phyloP scores from a whole-genome alignment of 352 stramenopile species.

The Globisporangium sylvaticum region DNA sequence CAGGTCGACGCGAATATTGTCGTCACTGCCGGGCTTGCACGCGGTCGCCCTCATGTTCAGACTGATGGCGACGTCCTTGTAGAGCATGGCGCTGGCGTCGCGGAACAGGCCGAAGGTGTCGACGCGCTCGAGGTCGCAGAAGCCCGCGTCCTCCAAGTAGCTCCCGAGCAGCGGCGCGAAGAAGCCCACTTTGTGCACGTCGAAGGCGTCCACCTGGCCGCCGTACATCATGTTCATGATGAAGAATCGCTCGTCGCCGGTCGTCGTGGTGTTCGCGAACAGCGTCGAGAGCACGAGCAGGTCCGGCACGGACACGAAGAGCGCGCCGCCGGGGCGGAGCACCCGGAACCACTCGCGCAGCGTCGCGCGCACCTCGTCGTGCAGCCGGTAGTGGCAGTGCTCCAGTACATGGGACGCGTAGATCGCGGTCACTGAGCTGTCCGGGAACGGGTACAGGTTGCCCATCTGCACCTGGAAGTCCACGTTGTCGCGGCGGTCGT shows the following conservation, averaged over 20 bases:
- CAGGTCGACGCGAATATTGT: slow-evolving; percentile 3
- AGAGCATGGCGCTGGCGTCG: slow-evolving; percentile 42
- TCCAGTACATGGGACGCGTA: slow-evolving; percentile 81
- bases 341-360: slow-evolving; percentile 74
- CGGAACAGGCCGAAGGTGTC: slow-evolving; percentile 49
- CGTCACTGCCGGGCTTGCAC: slow-evolving; percentile 19
- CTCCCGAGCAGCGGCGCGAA: slow-evolving; percentile 42
- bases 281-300: slow-evolving; percentile 52
- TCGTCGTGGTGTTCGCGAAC: slow-evolving; percentile 52
- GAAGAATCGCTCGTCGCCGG: slow-evolving; percentile 43
- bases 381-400: slow-evolving; percentile 59
- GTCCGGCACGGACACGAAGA: slow-evolving; percentile 68
- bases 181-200: slow-evolving; percentile 81
- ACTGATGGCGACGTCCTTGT: slow-evolving; percentile 50
- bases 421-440: slow-evolving; percentile 49
- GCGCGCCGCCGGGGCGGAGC: slow-evolving; percentile 42
- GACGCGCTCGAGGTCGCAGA: slow-evolving; percentile 52
- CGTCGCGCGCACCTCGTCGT: slow-evolving; percentile 39
- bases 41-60: slow-evolving; percentile 52
- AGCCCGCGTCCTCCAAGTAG: slow-evolving; percentile 43
- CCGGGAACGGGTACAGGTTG: slow-evolving; percentile 62
- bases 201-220: slow-evolving; percentile 57
- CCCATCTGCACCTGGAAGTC: slow-evolving; percentile 68
- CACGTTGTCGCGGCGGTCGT: slow-evolving; percentile 30
- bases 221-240: slow-evolving; percentile 80